Base-by-base conservation (phyloP, 2,329 filamentous ascomycete species). In the Bretziella fagacearum region DNA sequence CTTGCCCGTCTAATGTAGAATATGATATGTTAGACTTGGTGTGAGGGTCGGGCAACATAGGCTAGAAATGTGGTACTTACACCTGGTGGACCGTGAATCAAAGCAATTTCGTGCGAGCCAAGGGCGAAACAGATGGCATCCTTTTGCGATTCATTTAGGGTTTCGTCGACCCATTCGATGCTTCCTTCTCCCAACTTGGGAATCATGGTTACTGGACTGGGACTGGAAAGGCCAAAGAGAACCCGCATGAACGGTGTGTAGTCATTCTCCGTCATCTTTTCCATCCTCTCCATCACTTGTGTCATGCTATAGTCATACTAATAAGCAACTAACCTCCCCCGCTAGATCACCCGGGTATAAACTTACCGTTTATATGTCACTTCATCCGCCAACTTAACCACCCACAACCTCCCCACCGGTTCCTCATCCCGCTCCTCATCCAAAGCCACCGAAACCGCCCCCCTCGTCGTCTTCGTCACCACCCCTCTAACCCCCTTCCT, bases 81-180 rank as follows among this genome's bases (percentile, higher is more conserved):
- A 1, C 91, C 91, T 1, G 91, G 91, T 1, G 91, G 91, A 0
- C 91, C 91, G 59, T 98, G 91, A 46, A 98, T 94, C 50, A 95
- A 68, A 2, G 85, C 84, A 23, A 96, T 73, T 56, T 95, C 86
- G 46, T 70, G 71, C 1, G 83, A 81, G 5, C 79, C 81, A 46
- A 98, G 65, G 0, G 89, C 86, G 58, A 96, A 98, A n/a, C 75
- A 63, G 49, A 82, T 76, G 13, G 77, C 77, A 48, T 79, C 73
- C 54, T 77, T 79, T 56, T 82, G 78, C 10, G 73, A 77, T 10
- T 76, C 71, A 55, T 82, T 81, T 18, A 82, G 63, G 13, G 65
- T 69, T 13, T 68, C 66, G 54, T 81, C 74, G 48, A 78, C 56
- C 76, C 76, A 82, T 35, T 73, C 64, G 6, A 80, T 59, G 30